phyloP scores from a whole-genome alignment of 164 flowering plant species.

The Litsea cubeba region DNA sequence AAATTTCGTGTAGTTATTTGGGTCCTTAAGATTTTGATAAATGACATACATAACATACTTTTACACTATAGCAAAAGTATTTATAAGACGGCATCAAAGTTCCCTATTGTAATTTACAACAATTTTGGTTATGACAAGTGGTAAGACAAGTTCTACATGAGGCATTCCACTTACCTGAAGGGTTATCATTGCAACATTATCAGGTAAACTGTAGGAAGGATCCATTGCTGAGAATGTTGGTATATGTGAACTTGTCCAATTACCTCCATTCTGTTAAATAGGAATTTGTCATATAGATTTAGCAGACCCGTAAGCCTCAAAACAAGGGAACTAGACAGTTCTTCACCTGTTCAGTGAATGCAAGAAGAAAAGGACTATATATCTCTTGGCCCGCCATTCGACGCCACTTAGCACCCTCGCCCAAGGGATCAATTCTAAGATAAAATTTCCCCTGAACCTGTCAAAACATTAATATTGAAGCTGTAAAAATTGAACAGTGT shows the following conservation, averaged over 20 bases:
- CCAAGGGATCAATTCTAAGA: constrained; percentile 71
- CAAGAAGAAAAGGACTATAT: constrained; percentile 86
- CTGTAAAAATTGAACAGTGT: background rate
- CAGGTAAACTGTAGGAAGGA: constrained; percentile 67
- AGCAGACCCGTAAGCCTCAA: background rate
- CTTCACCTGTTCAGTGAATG: constrained; percentile 77
- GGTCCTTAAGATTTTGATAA: no score
- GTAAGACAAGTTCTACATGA: background rate
- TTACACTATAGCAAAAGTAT: no score
- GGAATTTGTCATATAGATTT: constrained; percentile 7
- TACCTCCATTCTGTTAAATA: constrained; percentile 52
- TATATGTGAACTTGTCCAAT: constrained; percentile 44
- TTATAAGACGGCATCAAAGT: no score
- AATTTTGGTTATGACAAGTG: background rate
- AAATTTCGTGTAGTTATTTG: no score
- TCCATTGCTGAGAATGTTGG: constrained; percentile 61
- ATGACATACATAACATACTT: no score
- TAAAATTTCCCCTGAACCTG: constrained; percentile 86
- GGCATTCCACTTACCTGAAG: constrained; percentile 50
- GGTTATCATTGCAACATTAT: constrained; percentile 71
- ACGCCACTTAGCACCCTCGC: constrained; percentile 96
- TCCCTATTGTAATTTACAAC: background rate
- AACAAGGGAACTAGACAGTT: background rate
- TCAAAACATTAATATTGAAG: constrained; percentile 1
- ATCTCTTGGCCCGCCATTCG: constrained; percentile 85